phyloP scores from a whole-genome alignment of 495 filamentous ascomycete species.

The Penicillium arizonense region DNA sequence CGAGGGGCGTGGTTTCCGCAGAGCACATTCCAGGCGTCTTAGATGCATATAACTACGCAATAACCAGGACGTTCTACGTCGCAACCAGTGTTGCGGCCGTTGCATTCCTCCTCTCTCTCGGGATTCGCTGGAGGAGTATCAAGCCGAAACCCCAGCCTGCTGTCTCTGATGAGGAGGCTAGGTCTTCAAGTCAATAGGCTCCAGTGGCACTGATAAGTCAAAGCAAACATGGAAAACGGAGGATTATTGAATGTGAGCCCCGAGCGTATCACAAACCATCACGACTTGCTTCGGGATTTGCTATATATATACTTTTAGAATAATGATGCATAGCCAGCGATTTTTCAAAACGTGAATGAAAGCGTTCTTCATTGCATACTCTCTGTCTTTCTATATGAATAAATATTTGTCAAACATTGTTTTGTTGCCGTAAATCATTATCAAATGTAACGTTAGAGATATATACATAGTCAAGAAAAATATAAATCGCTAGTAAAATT shows the following conservation, averaged over 20 bases:
- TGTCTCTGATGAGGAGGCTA: not conserved
- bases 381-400: no score
- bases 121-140: constrained; percentile 18
- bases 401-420: no score
- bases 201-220: no score
- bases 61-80: constrained; percentile 25
- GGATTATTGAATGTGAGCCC: no score
- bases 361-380: no score
- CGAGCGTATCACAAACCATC: no score
- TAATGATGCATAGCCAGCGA: no score
- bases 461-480: not conserved
- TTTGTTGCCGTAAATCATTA: not conserved
- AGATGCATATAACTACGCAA: constrained; percentile 24
- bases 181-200: no score
- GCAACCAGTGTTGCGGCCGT: constrained; percentile 16
- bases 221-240: no score
- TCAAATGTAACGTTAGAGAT: not conserved
- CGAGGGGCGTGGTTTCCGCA: not conserved
- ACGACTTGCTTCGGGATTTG: no score
- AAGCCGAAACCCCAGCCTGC: not conserved
- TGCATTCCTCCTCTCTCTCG: constrained; percentile 13
- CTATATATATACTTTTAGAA: no score
- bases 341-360: no score
- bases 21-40: constrained; percentile 8
- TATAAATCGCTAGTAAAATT: not conserved